A percentile compares a stretch with the other conserved stretches of the same genome.
Evolutionary conservation across 805 yeast genomes (phyloP).

Genomic region (Candida suzukii): DNA sequence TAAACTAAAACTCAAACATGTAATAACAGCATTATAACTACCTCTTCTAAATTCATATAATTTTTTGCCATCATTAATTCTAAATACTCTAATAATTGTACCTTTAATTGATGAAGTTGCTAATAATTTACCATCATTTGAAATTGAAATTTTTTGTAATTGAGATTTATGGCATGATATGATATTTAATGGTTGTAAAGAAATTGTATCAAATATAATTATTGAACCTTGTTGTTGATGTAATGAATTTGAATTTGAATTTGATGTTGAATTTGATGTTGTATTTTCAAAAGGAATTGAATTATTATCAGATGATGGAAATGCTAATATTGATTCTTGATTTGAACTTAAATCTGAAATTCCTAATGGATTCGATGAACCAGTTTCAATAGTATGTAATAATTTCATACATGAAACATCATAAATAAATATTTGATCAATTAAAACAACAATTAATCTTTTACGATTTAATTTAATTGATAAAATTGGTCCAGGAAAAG

Average conservation of each 20-base stretch:
- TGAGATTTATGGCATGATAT: conserved; percentile 83
- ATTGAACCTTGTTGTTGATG: conserved; percentile 58
- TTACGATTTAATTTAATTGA: conserved; percentile 76
- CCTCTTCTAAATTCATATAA: conserved; percentile 78
- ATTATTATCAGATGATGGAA: conserved; percentile 32
- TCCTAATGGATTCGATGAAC: conserved; percentile 9
- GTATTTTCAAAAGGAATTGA: not conserved
- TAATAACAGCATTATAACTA: conserved; percentile 74
- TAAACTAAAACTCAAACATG: conserved; percentile 66
- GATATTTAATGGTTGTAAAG: conserved; percentile 69
- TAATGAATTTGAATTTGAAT: no score
- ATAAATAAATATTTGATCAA: conserved; percentile 80
- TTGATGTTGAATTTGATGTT: no score
- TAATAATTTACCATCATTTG: conserved; percentile 67
- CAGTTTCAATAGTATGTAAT: conserved; percentile 59
- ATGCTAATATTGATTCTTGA: conserved; percentile 45
- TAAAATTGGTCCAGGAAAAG: conserved; percentile 72
- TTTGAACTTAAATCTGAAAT: conserved; percentile 28
- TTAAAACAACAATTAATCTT: conserved; percentile 67
- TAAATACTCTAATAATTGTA: conserved; percentile 78
- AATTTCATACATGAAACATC: conserved; percentile 87
- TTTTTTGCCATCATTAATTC: conserved; percentile 55
- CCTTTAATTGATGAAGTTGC: conserved; percentile 92
- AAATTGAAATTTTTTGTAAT: conserved; percentile 59
- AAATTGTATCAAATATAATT: conserved; percentile 69